A percentile compares a stretch with the other conserved stretches of the same genome.
Conservation (phyloP, 257 asterid species). For the Przewalskia tangutica region DNA sequence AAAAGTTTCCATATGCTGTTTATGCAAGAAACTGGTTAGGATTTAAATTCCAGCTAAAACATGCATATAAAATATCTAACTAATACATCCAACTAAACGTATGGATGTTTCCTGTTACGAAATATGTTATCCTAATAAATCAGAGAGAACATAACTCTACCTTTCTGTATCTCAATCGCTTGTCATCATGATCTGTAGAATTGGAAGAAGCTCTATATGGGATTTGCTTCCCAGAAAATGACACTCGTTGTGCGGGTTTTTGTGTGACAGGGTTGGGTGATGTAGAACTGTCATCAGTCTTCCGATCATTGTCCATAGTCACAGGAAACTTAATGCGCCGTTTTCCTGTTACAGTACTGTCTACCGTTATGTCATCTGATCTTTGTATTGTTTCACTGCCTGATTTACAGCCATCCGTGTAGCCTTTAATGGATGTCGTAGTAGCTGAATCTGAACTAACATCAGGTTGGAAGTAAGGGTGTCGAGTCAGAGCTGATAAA, state of each 20-base stretch:
- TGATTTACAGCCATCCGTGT: constrained; percentile 56
- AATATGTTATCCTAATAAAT: not conserved
- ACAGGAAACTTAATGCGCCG: constrained; percentile 44
- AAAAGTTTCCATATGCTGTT: constrained; percentile 65
- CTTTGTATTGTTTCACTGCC: constrained; percentile 73
- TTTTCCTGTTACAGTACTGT: constrained; percentile 76
- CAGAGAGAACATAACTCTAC: constrained; percentile 20
- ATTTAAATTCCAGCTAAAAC: not conserved
- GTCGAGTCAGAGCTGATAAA: constrained; percentile 66
- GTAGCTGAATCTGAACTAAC: constrained; percentile 94
- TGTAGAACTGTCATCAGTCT: constrained; percentile 66
- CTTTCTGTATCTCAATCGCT: constrained; percentile 39
- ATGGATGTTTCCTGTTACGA: not conserved
- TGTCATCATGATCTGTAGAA: constrained; percentile 45
- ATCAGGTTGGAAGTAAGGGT: constrained; percentile 68
- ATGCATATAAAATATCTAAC: constrained; percentile 1
- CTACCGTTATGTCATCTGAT: constrained; percentile 81
- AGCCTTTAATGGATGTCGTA: constrained; percentile 74
- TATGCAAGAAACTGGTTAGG: not conserved
- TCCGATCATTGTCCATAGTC: constrained; percentile 59
- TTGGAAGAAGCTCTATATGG: constrained; percentile 47
- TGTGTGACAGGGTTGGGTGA: constrained; percentile 42
- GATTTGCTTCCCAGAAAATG: constrained; percentile 74
- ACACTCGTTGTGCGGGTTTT: constrained; percentile 36
- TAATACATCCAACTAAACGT: not conserved